Conservation (phyloP, 2,329 filamentous ascomycete species). For the Hypoxylon sp. region DNA sequence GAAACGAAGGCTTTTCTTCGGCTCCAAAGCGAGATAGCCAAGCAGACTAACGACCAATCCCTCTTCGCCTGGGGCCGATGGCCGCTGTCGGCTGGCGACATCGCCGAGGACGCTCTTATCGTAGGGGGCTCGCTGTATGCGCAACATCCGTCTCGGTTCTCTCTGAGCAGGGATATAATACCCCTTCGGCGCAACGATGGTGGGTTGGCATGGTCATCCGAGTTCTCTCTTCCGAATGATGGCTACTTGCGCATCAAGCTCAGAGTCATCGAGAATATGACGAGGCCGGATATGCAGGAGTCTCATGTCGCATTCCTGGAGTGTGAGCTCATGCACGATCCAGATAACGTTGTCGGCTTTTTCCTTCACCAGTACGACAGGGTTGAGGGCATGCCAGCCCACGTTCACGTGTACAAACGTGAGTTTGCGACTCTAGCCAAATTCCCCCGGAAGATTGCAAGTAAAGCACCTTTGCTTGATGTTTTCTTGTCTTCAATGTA, state of each 20-base stretch:
- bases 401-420: conserved; percentile 9
- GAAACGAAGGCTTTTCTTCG: conserved; percentile 2
- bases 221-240: conserved; percentile 4
- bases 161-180: conserved; percentile 1
- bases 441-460: conserved; percentile 6
- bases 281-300: conserved; percentile 7
- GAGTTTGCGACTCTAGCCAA: conserved; percentile 6
- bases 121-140: neutral
- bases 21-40: conserved; percentile 4
- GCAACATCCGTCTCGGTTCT: conserved; percentile 4
- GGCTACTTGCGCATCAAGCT: conserved; percentile 2
- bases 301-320: conserved; percentile 3
- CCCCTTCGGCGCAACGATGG: conserved; percentile 6
- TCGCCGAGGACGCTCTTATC: neutral
- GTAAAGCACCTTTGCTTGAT: conserved; percentile 1
- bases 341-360: conserved; percentile 2
- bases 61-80: conserved; percentile 9
- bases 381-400: neutral
- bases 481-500: conserved; percentile 11
- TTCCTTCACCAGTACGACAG: conserved; percentile 8
- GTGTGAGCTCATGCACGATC: conserved; percentile 3
- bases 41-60: conserved; percentile 5
- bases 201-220: conserved; percentile 5
- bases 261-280: neutral
- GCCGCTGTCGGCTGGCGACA: neutral